Conservation (phyloP, 1,284 basidiomycete species). For the Tetrapyrgos nigripes region DNA sequence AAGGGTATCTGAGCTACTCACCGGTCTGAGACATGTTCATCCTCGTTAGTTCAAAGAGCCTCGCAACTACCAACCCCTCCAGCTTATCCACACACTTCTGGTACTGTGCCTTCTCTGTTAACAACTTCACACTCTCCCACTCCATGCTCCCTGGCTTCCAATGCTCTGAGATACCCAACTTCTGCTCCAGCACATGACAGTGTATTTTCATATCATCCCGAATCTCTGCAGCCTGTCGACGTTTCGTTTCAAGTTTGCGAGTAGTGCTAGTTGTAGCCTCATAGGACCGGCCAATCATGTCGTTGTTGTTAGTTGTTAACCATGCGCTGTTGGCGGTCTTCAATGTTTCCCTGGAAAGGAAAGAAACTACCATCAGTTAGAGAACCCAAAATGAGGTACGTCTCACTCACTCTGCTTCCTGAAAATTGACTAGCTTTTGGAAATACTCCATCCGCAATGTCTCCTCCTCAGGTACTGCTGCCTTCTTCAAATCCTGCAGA, state of each 20-base stretch:
- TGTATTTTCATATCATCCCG: constrained; percentile 7
- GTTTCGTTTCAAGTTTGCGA: constrained; percentile 7
- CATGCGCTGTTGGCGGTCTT: not conserved
- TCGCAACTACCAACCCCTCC: constrained; percentile 10
- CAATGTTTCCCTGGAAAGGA: no score
- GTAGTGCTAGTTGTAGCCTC: no score
- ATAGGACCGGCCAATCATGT: no score
- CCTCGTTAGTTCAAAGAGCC: constrained; percentile 5
- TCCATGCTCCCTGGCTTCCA: not conserved
- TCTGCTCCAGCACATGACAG: constrained; percentile 1
- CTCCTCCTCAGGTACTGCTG: no score
- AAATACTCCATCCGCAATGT: no score
- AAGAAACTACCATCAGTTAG: not conserved
- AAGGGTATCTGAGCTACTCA: not conserved
- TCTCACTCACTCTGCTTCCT: constrained; percentile 18
- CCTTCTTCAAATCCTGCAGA: no score
- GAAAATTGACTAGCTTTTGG: constrained; percentile 23
- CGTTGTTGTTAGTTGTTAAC: not conserved
- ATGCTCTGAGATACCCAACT: not conserved
- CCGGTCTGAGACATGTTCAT: constrained; percentile 5
- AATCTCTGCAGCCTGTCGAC: constrained; percentile 6
- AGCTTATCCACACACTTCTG: not conserved
- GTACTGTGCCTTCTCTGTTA: no score
- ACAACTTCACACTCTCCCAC: not conserved
- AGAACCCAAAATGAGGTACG: not conserved